Evolutionary conservation across 139 green algal genomes (phyloP).

Genomic region (Asterochloris erici): DNA sequence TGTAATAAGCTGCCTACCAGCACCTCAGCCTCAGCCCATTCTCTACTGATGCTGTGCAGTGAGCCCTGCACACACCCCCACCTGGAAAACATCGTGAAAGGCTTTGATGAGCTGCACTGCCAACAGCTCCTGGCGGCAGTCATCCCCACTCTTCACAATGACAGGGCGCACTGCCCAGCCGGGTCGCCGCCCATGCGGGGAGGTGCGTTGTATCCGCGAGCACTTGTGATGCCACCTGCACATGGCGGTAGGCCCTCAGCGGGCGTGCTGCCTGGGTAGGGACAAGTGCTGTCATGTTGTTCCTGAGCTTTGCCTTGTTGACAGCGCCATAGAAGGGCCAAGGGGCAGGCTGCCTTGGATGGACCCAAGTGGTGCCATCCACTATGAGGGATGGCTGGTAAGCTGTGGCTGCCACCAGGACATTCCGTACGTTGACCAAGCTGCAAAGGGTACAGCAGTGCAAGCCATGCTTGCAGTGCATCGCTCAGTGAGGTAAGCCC

Average conservation of each 20-base stretch:
- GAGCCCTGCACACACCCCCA: not conserved
- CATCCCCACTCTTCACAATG: slow-evolving; percentile 98
- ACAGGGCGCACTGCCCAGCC: slow-evolving; percentile 87
- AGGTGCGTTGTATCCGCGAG: slow-evolving; percentile 60
- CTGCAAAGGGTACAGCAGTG: too few relatives aligned
- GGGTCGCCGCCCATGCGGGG: slow-evolving; percentile 67
- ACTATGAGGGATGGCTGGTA: too few relatives aligned
- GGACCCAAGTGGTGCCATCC: too few relatives aligned
- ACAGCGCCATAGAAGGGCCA: too few relatives aligned
- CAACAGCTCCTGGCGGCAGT: slow-evolving; percentile 97
- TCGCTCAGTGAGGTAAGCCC: too few relatives aligned
- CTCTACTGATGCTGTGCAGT: not conserved
- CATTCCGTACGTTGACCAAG: too few relatives aligned
- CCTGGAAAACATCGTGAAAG: slow-evolving; percentile 79
- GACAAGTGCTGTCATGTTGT: too few relatives aligned
- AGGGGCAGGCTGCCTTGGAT: too few relatives aligned
- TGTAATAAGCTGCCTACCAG: not conserved
- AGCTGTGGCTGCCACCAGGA: too few relatives aligned
- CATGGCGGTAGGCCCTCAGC: not conserved
- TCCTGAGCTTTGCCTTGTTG: too few relatives aligned
- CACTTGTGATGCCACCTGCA: slow-evolving; percentile 25
- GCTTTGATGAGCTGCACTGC: slow-evolving; percentile 90
- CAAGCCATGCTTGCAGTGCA: too few relatives aligned
- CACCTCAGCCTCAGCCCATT: not conserved
- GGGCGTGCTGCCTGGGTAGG: too few relatives aligned